A percentile compares a stretch with the other conserved stretches of the same genome.
phyloP scores from a whole-genome alignment of 2,329 filamentous ascomycete species.

The Stachybotrys chartarum region DNA sequence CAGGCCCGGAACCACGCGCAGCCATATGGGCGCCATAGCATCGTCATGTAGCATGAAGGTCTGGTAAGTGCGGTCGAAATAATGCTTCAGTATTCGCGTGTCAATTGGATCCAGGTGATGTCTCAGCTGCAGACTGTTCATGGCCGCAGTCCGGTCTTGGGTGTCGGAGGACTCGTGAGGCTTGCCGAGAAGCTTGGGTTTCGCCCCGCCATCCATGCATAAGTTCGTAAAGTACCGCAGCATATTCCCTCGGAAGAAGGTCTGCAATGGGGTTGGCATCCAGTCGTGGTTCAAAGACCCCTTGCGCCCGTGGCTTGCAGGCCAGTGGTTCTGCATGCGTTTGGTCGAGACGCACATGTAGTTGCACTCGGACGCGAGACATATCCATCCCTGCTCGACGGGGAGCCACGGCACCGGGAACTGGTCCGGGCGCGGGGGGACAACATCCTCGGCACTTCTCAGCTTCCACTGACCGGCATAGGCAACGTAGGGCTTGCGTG shows the following conservation, averaged over 20 bases:
- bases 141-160: too few species aligned
- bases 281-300: slow-evolving; percentile 4
- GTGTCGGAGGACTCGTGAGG: neutral
- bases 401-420: slow-evolving; percentile 7
- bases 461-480: slow-evolving; percentile 2
- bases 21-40: neutral
- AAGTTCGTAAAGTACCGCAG: slow-evolving; percentile 7
- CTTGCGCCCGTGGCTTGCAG: slow-evolving; percentile 2
- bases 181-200: neutral
- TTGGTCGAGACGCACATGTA: slow-evolving; percentile 9
- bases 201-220: too few species aligned
- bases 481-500: slow-evolving; percentile 5
- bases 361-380: slow-evolving; percentile 1
- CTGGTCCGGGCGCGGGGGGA: neutral
- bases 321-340: slow-evolving; percentile 10
- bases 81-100: neutral
- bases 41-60: slow-evolving; percentile 2
- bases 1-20: slow-evolving; percentile 1
- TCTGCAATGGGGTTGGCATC: slow-evolving; percentile 3
- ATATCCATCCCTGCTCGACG: slow-evolving; percentile 3
- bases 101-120: neutral
- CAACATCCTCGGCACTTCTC: neutral
- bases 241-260: slow-evolving; percentile 9
- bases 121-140: neutral
- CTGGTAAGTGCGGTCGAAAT: neutral